These are phyloP conservation scores for Aspergillus novoparasiticus DNA, from an alignment of 2,329 filamentous ascomycete genomes.

Conservation along the genomic window DNA sequence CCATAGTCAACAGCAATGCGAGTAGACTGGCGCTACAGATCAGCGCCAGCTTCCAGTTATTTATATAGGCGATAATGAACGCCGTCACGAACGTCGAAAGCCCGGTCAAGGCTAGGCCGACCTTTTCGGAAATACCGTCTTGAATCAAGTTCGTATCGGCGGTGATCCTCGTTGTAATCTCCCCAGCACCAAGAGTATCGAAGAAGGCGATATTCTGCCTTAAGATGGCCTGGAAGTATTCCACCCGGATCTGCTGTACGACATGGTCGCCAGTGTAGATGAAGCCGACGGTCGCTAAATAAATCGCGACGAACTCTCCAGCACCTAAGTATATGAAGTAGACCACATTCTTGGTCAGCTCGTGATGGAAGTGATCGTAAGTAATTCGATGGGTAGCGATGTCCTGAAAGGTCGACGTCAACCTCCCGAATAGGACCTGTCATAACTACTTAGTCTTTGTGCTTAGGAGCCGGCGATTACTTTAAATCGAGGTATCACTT, in stretches of 20 bases:
- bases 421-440: constrained; percentile 68
- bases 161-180: constrained; percentile 89
- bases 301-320: constrained; percentile 72
- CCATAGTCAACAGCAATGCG: constrained; percentile 74
- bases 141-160: constrained; percentile 89
- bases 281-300: constrained; percentile 79
- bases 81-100: constrained; percentile 80
- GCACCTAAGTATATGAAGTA: constrained; percentile 84
- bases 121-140: constrained; percentile 87
- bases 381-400: constrained; percentile 56
- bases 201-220: constrained; percentile 88
- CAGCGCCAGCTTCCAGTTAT: constrained; percentile 88
- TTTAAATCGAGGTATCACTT: constrained; percentile 16
- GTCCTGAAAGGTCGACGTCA: constrained; percentile 70
- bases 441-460: not conserved
- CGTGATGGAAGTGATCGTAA: constrained; percentile 58
- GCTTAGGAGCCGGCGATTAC: not conserved
- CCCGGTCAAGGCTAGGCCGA: constrained; percentile 73
- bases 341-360: constrained; percentile 65
- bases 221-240: constrained; percentile 79
- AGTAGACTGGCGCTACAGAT: constrained; percentile 79
- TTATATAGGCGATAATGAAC: constrained; percentile 84
- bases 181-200: constrained; percentile 85
- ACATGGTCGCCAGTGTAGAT: constrained; percentile 82
- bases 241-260: constrained; percentile 71